Evolutionary conservation across 176 grass and related monocot species (phyloP).

Genomic region (Eragrostis nindensis): DNA sequence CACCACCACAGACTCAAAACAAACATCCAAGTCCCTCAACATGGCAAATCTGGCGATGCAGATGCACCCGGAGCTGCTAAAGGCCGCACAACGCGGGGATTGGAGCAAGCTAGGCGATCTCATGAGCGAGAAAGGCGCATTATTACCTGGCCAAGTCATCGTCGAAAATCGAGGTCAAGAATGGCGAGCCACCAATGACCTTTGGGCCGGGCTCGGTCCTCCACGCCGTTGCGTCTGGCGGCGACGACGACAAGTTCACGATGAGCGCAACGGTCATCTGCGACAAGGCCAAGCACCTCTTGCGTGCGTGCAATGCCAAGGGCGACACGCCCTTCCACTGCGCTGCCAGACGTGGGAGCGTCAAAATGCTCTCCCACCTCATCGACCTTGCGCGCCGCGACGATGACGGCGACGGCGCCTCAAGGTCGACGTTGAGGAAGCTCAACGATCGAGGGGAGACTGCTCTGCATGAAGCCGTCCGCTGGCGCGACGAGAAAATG

Average conservation of each 20-base stretch:
- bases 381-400: not conserved
- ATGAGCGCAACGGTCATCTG: not conserved
- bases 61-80: conserved; percentile 16
- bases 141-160: not conserved
- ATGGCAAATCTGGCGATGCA: not conserved
- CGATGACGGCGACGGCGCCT: no score
- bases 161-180: not conserved
- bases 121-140: not conserved
- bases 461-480: conserved; percentile 23
- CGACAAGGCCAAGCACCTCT: not conserved
- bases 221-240: not conserved
- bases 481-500: not conserved
- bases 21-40: not conserved
- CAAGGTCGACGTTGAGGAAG: conserved; percentile 1
- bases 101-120: not conserved
- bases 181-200: not conserved
- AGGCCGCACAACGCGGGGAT: not conserved
- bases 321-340: conserved; percentile 25
- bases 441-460: conserved; percentile 11
- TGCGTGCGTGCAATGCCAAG: not conserved
- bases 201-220: not conserved
- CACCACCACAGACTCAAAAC: no score
- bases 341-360: not conserved
- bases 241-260: not conserved
- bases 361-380: not conserved